A percentile compares a stretch with the other conserved stretches of the same genome.
phyloP scores from a whole-genome alignment of 2,329 filamentous ascomycete genomes.

The Triangularia setosa region DNA sequence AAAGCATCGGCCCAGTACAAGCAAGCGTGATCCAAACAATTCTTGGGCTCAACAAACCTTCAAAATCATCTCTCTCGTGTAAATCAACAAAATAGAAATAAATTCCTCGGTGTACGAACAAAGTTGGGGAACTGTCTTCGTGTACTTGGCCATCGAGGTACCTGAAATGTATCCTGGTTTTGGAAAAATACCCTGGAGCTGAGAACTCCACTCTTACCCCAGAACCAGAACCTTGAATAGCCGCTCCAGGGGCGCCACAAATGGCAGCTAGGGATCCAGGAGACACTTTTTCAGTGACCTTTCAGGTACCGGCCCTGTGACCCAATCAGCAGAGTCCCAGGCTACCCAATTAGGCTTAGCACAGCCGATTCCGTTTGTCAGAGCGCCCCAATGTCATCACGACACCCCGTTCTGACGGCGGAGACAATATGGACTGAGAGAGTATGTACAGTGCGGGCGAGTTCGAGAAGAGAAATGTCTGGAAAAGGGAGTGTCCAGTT shows the following conservation, averaged over 20 bases:
- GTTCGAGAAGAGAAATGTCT: slow-evolving; percentile 10
- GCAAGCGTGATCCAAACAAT: not conserved
- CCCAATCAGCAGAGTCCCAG: slow-evolving; percentile 27
- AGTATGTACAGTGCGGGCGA: slow-evolving; percentile 6
- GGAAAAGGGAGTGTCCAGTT: slow-evolving; percentile 3
- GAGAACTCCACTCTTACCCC: slow-evolving; percentile 12
- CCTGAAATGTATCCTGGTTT: not conserved
- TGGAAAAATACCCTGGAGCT: not conserved
- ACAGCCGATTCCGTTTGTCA: slow-evolving; percentile 20
- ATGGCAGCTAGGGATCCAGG: slow-evolving; percentile 11
- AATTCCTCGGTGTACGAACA: slow-evolving; percentile 6
- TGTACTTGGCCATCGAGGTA: not conserved
- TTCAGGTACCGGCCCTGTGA: slow-evolving; percentile 28
- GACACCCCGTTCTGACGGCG: slow-evolving; percentile 19
- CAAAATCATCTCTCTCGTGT: not conserved
- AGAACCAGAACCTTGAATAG: slow-evolving; percentile 29
- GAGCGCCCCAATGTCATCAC: slow-evolving; percentile 24
- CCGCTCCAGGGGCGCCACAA: slow-evolving; percentile 16
- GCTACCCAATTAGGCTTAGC: slow-evolving; percentile 24
- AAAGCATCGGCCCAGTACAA: not conserved
- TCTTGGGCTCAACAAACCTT: not conserved
- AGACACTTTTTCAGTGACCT: slow-evolving; percentile 13
- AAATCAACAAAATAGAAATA: not conserved
- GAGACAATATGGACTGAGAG: slow-evolving; percentile 14
- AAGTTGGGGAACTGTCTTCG: not conserved